Evolutionary conservation across 805 yeast species (phyloP).

Genomic region (Saturnispora mendoncae): DNA sequence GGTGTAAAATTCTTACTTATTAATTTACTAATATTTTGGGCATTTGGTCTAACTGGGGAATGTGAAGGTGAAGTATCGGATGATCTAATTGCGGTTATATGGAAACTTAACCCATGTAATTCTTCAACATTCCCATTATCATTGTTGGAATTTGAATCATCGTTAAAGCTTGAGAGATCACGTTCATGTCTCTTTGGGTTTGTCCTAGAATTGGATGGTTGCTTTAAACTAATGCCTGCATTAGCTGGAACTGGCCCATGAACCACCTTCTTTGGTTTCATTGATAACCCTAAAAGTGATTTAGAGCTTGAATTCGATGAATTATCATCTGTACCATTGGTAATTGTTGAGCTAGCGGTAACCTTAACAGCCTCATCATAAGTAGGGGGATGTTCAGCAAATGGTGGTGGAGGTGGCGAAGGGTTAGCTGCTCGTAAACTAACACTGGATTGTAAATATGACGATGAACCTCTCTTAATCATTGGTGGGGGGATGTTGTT

Average conservation of each 20-base stretch:
- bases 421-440: constrained; percentile 6
- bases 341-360: too few relatives aligned
- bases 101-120: constrained; percentile 23
- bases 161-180: constrained; percentile 2
- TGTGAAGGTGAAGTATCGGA: constrained; percentile 20
- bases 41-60: constrained; percentile 11
- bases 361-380: constrained; percentile 20
- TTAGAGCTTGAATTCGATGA: constrained; percentile 7
- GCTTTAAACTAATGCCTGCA: background rate
- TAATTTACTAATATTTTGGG: constrained; percentile 14
- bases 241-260: background rate
- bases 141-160: constrained; percentile 4
- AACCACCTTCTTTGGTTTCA: background rate
- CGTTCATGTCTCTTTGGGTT: background rate
- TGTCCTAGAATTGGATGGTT: background rate
- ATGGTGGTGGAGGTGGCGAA: constrained; percentile 23
- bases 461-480: background rate
- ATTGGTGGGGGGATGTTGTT: constrained; percentile 51
- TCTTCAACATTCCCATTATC: constrained; percentile 14
- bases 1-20: constrained; percentile 20
- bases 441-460: background rate
- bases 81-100: constrained; percentile 25
- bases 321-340: background rate
- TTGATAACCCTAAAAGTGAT: constrained; percentile 8
- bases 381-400: constrained; percentile 25